These are phyloP conservation scores for Botrytis medusae DNA, from an alignment of 2,329 filamentous ascomycete genomes.

Conservation along the genomic window DNA sequence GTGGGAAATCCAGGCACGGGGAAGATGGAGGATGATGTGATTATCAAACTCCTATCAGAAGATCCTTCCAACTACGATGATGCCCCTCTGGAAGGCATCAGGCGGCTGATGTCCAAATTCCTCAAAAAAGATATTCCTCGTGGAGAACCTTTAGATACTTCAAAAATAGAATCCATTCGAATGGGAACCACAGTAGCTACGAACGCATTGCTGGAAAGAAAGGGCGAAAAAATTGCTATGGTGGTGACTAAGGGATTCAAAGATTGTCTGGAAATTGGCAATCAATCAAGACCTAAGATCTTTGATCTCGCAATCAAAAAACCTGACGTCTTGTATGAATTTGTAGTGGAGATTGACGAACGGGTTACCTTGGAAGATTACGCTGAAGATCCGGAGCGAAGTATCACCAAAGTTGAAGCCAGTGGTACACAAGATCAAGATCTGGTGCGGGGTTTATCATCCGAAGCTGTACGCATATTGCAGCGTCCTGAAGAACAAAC, in stretches of 20 bases:
- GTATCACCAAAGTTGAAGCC: slow-evolving; percentile 51
- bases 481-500: slow-evolving; percentile 56
- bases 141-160: slow-evolving; percentile 77
- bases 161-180: slow-evolving; percentile 82
- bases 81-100: slow-evolving; percentile 87
- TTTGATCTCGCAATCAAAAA: slow-evolving; percentile 87
- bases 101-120: slow-evolving; percentile 79
- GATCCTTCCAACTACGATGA: slow-evolving; percentile 89
- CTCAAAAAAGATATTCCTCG: slow-evolving; percentile 73
- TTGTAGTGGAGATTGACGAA: slow-evolving; percentile 87
- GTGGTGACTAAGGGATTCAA: slow-evolving; percentile 86
- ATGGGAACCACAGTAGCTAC: slow-evolving; percentile 97
- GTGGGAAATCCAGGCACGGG: slow-evolving; percentile 75
- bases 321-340: slow-evolving; percentile 82
- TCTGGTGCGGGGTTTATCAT: slow-evolving; percentile 69
- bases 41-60: slow-evolving; percentile 87
- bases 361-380: slow-evolving; percentile 90
- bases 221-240: slow-evolving; percentile 84
- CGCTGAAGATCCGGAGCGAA: slow-evolving; percentile 76
- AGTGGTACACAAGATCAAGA: slow-evolving; percentile 51
- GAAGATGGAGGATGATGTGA: slow-evolving; percentile 69
- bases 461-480: slow-evolving; percentile 72
- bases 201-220: slow-evolving; percentile 85
- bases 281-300: slow-evolving; percentile 85
- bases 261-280: slow-evolving; percentile 85